Conservation (phyloP, 2,329 filamentous ascomycete genomes). For the Trichoderma aggressivum region DNA sequence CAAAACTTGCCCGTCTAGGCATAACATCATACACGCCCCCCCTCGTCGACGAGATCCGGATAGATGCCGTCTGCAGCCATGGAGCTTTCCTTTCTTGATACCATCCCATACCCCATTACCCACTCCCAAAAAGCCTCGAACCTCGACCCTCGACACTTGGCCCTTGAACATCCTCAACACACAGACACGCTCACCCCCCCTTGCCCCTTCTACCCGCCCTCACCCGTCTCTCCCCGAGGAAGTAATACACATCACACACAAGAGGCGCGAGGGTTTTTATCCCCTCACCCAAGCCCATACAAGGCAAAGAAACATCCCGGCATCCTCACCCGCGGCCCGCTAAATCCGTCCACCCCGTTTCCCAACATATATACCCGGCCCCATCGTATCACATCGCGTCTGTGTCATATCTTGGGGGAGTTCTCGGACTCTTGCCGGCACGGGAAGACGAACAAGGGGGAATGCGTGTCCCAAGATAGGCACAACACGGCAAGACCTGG, state of each 20-base stretch:
- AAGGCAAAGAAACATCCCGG: not conserved
- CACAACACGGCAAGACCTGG: not conserved
- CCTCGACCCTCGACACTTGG: not conserved
- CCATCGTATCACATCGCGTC: not conserved
- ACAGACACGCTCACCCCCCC: not conserved
- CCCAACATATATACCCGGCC: not conserved
- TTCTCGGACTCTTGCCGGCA: not conserved
- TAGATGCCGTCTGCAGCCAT: not conserved
- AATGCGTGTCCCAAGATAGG: not conserved
- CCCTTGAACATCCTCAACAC: not conserved
- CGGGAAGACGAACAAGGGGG: not conserved
- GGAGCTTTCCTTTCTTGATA: not conserved
- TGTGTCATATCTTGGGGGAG: not conserved
- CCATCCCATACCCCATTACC: not conserved
- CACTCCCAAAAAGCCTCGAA: not conserved
- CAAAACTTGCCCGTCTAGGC: not conserved
- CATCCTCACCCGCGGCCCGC: not conserved
- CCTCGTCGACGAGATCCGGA: not conserved
- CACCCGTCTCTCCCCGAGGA: not conserved
- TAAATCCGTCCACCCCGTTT: not conserved
- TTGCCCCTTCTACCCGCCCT: not conserved
- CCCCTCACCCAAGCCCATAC: not conserved
- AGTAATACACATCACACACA: not conserved
- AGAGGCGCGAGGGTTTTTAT: not conserved
- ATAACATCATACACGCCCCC: not conserved